phyloP scores from a whole-genome alignment of 345 rosid genomes.

The Euphorbia lathyris region DNA sequence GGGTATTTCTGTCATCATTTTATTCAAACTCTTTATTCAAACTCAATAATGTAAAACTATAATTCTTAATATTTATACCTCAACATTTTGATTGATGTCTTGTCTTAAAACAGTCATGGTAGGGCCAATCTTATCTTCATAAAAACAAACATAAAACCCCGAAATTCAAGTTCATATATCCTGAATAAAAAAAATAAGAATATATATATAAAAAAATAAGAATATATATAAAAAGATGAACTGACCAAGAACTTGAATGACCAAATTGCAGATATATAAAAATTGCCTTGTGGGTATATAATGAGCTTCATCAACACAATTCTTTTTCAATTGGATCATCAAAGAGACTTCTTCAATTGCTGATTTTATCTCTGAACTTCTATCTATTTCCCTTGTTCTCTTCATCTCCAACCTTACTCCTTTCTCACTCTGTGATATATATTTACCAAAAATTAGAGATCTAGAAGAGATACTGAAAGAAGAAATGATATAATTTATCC shows the following conservation, averaged over 20 bases:
- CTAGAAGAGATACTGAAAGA: neutral
- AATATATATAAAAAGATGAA: neutral
- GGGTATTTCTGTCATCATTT: slow-evolving; percentile 29
- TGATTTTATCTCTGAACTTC: slow-evolving; percentile 54
- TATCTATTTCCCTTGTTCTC: slow-evolving; percentile 68
- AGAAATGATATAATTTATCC: no score
- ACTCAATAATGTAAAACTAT: neutral
- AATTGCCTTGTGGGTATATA: slow-evolving; percentile 61
- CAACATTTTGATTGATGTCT: slow-evolving; percentile 74
- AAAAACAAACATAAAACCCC: slow-evolving; percentile 13
- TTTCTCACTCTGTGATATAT: slow-evolving; percentile 1
- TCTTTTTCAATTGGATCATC: slow-evolving; percentile 39
- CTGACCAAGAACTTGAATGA: slow-evolving; percentile 89
- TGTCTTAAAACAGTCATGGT: slow-evolving; percentile 92
- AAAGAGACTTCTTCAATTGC: slow-evolving; percentile 78
- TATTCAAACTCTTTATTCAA: no score
- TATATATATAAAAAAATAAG: no score
- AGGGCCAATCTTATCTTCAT: slow-evolving; percentile 96
- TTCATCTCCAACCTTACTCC: slow-evolving; percentile 47
- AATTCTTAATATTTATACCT: no score
- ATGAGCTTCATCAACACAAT: slow-evolving; percentile 30
- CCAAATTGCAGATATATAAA: slow-evolving; percentile 56
- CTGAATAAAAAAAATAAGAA: neutral
- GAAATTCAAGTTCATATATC: neutral
- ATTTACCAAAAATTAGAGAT: neutral